Evolutionary conservation across 805 yeast species (phyloP), one percentile per base, ranked within the genome.

Genomic region (Metschnikowia arizonensis): DNA sequence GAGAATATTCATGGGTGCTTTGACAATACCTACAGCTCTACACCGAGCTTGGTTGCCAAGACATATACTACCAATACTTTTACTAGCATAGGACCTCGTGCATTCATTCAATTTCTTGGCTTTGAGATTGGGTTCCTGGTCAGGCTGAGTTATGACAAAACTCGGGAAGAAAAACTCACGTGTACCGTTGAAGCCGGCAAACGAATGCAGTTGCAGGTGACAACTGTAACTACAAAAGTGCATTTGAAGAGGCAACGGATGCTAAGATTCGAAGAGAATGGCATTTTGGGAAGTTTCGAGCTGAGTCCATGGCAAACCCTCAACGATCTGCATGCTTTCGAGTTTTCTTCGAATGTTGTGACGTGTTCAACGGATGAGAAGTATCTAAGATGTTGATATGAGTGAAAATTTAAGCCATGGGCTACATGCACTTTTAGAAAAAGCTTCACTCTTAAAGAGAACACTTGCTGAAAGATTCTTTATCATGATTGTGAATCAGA

Each of bases 151-250:
- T 31, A 24, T 23, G 36, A 38, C 24, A 32, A 21, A 26, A 7
- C 40, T n/a, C 35, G 28, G 12, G 51, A 48, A n/a, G 52, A 53
- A 23, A 49, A 48, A 24, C 21, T 52, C 10, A 28, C 40, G 2
- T 53, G 57, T 15, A 32, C 46, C 8, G 50, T 53, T 1, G 37
- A 31, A 2, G 50, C 55, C 1, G 57, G 57, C 9, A 28, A 44
- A 26, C 38, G 26, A 5, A 31, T 53, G 5, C 57, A 53, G 39
- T 26, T 53, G 25, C 54, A 50, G 15, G 45, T 45, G n/a, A 44
- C 26, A 9, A 38, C 44, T 8, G 32, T 34, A 3, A 34, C 29
- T 6, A 44, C 35, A 18, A 35, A 33, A 25, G 40, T 50, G 40
- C 17, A 30, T 23, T 37, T 37, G 18, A 37, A 12, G n/a, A 19